phyloP scores from a whole-genome alignment of 2,329 filamentous ascomycete genomes.

The Fusarium irregulare region DNA sequence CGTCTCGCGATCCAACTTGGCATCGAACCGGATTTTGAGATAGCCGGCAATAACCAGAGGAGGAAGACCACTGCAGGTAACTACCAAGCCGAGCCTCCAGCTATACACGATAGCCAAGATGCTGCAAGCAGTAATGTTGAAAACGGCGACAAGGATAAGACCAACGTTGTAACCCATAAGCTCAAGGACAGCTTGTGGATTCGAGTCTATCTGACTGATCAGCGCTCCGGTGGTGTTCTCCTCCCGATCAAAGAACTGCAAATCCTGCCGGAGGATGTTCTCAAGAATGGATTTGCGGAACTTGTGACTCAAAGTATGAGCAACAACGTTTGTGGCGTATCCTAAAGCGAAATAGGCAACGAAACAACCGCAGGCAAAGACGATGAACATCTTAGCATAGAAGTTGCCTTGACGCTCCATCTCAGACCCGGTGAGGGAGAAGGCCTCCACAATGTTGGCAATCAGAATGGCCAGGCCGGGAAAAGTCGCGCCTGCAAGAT shows the following conservation, averaged over 20 bases:
- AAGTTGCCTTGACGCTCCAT: too few relatives aligned
- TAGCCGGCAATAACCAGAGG: constrained; percentile 52
- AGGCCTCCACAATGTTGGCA: too few relatives aligned
- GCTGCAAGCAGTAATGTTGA: constrained; percentile 53
- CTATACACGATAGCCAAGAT: constrained; percentile 57
- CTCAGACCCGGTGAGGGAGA: too few relatives aligned
- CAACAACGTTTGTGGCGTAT: too few relatives aligned
- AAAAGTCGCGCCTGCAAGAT: too few relatives aligned
- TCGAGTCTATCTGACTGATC: constrained; percentile 50
- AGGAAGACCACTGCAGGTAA: constrained; percentile 57
- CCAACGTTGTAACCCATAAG: constrained; percentile 57
- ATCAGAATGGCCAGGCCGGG: too few relatives aligned
- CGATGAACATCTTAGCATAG: too few relatives aligned
- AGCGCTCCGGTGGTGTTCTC: constrained; percentile 52
- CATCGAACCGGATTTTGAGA: constrained; percentile 55
- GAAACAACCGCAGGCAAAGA: too few relatives aligned
- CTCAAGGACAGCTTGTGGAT: constrained; percentile 55
- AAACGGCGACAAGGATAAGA: constrained; percentile 51
- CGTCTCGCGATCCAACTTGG: constrained; percentile 53
- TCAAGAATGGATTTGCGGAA: neutral
- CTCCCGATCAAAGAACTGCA: constrained; percentile 51
- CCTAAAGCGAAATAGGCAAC: too few relatives aligned
- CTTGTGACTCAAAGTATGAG: neutral
- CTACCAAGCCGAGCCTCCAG: constrained; percentile 62
- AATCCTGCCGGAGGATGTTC: neutral